Evolutionary conservation across 2,329 filamentous ascomycete genomes (phyloP), one percentile per base, ranked within the genome.

Genomic region (Thelonectria rubi): DNA sequence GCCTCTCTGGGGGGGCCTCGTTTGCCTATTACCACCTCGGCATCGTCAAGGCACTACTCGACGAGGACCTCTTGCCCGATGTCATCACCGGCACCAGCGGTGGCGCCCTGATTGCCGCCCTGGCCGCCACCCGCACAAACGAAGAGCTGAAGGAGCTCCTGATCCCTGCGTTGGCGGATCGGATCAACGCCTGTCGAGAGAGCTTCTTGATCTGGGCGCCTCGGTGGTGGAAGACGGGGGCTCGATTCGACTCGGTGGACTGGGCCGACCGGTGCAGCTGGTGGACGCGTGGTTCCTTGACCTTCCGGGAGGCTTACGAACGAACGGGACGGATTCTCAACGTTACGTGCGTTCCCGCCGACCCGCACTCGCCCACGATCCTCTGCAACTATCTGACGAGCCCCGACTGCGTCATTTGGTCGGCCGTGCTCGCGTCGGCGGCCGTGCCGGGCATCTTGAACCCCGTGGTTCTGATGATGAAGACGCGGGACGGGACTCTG

Each of bases 11-110:
- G 2, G 95, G 95, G 1, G 95, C 94, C 3, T 92, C 91, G 0
- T 97, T 99, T 77, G 93, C 95, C 5, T 98, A 97, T 75, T 98
- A 98, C 75, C 95, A 99, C 75, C 93, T 97, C 66, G 95, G 95
- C 11, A 92, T 99, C 10, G 87, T 95, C 51, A 94, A 93, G 75
- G 94, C 94, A 9, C 83, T 98, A 5, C 82, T 98, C 6, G 95
- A 98, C 71, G 91, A 93, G 12, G 86, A 91, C 60, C 82, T 97
- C 1, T 80, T 99, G 1, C 95, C 95, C 0, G 91, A 96, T 65
- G 94, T 99, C 68, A 97, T 99, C 66, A 97, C 95, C 0, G 95
- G 95, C 11, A 99, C 95, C 2, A 97, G 94, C 63, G 95, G 95
- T 6, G 95, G 95, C 53, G 95, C 95, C 12, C 81, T 99, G 8